phyloP scores from a whole-genome alignment of 2,329 filamentous ascomycete species.

The Didymosphaeria variabile region DNA sequence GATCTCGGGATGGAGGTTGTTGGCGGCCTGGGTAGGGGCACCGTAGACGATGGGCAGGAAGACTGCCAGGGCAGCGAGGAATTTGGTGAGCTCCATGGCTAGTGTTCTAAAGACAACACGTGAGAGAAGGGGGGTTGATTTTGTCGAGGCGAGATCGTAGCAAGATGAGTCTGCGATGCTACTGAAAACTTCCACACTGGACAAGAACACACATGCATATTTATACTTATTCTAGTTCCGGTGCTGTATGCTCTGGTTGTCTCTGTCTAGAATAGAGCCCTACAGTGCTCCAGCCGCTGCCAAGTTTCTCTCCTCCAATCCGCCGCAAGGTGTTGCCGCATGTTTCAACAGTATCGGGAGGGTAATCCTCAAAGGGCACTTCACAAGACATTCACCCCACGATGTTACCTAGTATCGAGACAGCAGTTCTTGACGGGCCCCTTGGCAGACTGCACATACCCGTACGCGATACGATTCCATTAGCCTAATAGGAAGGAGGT shows the following conservation, averaged over 20 bases:
- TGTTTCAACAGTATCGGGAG: constrained; percentile 22
- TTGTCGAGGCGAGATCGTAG: constrained; percentile 35
- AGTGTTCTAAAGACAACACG: constrained; percentile 34
- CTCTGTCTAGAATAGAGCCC: constrained; percentile 16
- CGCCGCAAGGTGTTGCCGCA: constrained; percentile 17
- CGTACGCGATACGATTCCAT: constrained; percentile 19
- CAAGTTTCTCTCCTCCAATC: constrained; percentile 30
- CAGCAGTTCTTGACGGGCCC: constrained; percentile 19
- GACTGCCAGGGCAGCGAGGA: constrained; percentile 51
- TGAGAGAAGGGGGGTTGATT: constrained; percentile 29
- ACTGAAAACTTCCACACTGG: neutral
- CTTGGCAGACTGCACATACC: constrained; percentile 18
- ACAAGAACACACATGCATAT: constrained; percentile 22
- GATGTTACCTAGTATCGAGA: constrained; percentile 21
- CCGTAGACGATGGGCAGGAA: constrained; percentile 54
- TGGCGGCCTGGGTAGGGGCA: constrained; percentile 48
- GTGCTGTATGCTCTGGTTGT: neutral
- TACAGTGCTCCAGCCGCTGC: constrained; percentile 17
- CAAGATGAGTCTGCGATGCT: constrained; percentile 28
- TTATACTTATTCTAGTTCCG: constrained; percentile 28
- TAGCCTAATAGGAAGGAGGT: constrained; percentile 34
- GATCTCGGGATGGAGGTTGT: constrained; percentile 52
- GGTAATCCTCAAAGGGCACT: constrained; percentile 21
- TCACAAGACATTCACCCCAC: constrained; percentile 10
- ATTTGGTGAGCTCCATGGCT: constrained; percentile 52